Evolutionary conservation across 2,329 filamentous ascomycete genomes (phyloP).

Genomic region (Penicillium sp.): DNA sequence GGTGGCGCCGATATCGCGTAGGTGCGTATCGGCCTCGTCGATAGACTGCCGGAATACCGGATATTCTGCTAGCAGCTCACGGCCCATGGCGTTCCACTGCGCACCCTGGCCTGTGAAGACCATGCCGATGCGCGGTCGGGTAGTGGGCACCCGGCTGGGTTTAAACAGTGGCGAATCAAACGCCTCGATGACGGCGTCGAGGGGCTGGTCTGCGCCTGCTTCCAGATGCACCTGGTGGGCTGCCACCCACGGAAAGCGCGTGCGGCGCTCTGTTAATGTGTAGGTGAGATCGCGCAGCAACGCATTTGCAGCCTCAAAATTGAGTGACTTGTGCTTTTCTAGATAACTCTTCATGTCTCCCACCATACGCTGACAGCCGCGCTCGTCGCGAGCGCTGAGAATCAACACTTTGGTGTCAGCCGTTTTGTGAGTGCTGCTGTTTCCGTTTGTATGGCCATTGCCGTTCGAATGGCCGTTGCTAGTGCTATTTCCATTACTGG

Average conservation of each 20-base stretch:
- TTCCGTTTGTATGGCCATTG: no score
- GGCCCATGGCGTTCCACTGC: slow-evolving; percentile 31
- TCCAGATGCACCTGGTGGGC: not conserved
- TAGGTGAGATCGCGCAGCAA: slow-evolving; percentile 7
- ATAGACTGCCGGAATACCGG: slow-evolving; percentile 7
- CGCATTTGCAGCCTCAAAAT: not conserved
- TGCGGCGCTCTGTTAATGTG: slow-evolving; percentile 10
- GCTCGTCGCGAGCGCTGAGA: slow-evolving; percentile 4
- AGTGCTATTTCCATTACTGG: no score
- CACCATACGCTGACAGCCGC: not conserved
- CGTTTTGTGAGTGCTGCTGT: no score
- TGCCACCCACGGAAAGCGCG: not conserved
- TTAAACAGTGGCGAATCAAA: not conserved
- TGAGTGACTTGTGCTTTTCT: not conserved
- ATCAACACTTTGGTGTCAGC: not conserved
- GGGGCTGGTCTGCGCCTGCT: no score
- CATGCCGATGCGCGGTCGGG: slow-evolving; percentile 11
- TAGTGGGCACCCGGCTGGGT: no score
- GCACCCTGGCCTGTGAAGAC: slow-evolving; percentile 36
- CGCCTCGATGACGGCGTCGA: not conserved
- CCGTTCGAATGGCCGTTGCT: no score
- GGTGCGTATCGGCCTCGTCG: slow-evolving; percentile 1
- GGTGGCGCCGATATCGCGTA: not conserved
- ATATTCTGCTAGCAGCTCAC: slow-evolving; percentile 17
- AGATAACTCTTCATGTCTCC: not conserved